phyloP scores from a whole-genome alignment of 768 basidiomycete species.

The Boletus fagicola region DNA sequence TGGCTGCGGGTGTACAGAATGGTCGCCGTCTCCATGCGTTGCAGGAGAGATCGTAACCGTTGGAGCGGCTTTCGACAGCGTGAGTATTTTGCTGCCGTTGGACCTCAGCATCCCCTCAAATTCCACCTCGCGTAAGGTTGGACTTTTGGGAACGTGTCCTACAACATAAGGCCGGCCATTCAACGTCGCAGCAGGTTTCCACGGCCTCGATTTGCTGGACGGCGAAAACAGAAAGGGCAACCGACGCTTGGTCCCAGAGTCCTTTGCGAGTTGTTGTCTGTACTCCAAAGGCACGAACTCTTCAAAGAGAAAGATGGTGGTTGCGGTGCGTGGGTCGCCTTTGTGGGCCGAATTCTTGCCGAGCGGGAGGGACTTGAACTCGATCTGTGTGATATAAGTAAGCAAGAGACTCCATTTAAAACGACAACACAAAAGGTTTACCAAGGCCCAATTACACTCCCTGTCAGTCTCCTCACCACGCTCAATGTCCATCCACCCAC shows the following conservation, averaged over 20 bases:
- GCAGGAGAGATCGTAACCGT: conserved; percentile 24
- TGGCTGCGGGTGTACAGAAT: conserved; percentile 17
- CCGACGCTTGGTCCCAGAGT: conserved; percentile 53
- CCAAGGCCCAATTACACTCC: conserved; percentile 92
- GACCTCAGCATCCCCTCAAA: conserved; percentile 74
- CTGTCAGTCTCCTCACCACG: conserved; percentile 68
- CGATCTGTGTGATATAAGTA: conserved; percentile 55
- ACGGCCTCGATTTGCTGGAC: conserved; percentile 47
- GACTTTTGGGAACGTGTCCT: conserved; percentile 54
- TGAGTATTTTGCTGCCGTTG: conserved; percentile 43
- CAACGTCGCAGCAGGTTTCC: conserved; percentile 81
- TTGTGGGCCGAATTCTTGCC: conserved; percentile 18
- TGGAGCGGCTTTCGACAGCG: conserved; percentile 31
- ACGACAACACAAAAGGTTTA: conserved; percentile 37
- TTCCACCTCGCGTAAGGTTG: conserved; percentile 63
- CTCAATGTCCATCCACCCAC: conserved; percentile 82
- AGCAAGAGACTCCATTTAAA: neutral
- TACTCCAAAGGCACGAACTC: conserved; percentile 93
- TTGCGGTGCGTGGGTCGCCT: conserved; percentile 68
- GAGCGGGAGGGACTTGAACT: conserved; percentile 77
- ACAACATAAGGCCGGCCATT: conserved; percentile 75
- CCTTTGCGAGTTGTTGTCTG: conserved; percentile 65
- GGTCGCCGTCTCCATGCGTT: conserved; percentile 34
- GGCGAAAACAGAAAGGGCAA: conserved; percentile 68
- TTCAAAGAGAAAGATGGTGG: conserved; percentile 81